A percentile compares a stretch with the other conserved stretches of the same genome.
phyloP scores from a whole-genome alignment of 2,329 filamentous ascomycete species.

The Nothomitra cinnamomea region DNA sequence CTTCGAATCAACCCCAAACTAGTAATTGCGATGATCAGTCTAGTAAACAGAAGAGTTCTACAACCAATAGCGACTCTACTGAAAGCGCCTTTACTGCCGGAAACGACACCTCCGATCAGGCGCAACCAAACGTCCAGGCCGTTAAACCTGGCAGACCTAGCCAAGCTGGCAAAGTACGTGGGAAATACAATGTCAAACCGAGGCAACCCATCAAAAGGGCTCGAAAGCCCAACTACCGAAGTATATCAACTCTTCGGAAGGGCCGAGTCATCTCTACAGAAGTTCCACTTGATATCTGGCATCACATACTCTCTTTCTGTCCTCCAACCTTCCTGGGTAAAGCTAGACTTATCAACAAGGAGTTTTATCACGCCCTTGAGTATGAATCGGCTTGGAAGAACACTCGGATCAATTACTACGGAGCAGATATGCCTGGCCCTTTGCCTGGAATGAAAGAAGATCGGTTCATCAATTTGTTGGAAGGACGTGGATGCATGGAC shows the following conservation, averaged over 20 bases:
- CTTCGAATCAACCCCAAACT: too few relatives aligned
- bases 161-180: neutral
- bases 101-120: too few relatives aligned
- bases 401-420: constrained; percentile 6
- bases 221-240: neutral
- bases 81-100: too few relatives aligned
- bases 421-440: constrained; percentile 7
- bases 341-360: constrained; percentile 5
- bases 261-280: neutral
- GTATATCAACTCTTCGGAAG: neutral
- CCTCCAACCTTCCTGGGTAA: constrained; percentile 2
- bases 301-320: constrained; percentile 4
- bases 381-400: constrained; percentile 6
- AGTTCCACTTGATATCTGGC: constrained; percentile 6
- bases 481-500: constrained; percentile 7
- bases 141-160: too few relatives aligned
- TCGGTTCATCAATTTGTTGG: constrained; percentile 5
- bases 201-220: neutral
- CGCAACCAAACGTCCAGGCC: too few relatives aligned
- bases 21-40: too few relatives aligned
- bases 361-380: neutral
- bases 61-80: too few relatives aligned
- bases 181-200: constrained; percentile 2
- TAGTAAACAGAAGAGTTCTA: too few relatives aligned
- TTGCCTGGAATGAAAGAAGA: constrained; percentile 7